phyloP scores from a whole-genome alignment of 1,139 yeast genomes.

The Wickerhamomyces sp. region DNA sequence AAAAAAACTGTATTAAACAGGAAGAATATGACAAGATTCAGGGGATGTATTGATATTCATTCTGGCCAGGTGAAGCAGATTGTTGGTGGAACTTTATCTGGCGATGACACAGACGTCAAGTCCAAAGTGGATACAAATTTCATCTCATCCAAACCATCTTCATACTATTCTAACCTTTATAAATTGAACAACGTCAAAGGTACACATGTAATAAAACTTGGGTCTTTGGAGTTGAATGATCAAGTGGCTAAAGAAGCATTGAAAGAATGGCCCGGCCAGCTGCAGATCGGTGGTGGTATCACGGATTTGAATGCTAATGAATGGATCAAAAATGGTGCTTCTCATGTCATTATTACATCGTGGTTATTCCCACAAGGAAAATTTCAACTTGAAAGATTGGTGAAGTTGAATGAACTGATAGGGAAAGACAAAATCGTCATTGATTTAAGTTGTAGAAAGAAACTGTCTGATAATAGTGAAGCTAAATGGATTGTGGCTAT shows the following conservation, averaged over 20 bases:
- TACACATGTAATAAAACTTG: conserved; percentile 91
- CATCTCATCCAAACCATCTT: conserved; percentile 71
- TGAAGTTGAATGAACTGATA: conserved; percentile 41
- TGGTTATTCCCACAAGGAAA: conserved; percentile 54
- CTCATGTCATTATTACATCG: conserved; percentile 88
- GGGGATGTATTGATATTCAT: conserved; percentile 95
- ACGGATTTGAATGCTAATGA: conserved; percentile 61
- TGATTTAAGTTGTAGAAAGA: conserved; percentile 78
- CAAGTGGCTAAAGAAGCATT: conserved; percentile 78
- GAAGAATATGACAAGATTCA: conserved; percentile 73
- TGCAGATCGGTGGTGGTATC: conserved; percentile 95
- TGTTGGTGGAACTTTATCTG: conserved; percentile 83
- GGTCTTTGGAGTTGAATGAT: conserved; percentile 71
- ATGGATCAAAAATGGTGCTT: conserved; percentile 71
- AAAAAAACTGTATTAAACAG: no score
- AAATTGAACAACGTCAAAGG: conserved; percentile 53
- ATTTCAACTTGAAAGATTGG: conserved; percentile 18
- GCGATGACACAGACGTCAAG: conserved; percentile 37
- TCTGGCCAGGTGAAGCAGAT: conserved; percentile 94
- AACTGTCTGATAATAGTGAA: conserved; percentile 25
- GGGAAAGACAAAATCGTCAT: conserved; percentile 75
- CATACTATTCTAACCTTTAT: conserved; percentile 75
- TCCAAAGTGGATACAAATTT: conserved; percentile 54
- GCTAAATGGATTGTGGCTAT: conserved; percentile 85
- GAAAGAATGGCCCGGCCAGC: conserved; percentile 60